Conservation (phyloP, 345 rosid species). For the Pseudoturritis turrita region DNA sequence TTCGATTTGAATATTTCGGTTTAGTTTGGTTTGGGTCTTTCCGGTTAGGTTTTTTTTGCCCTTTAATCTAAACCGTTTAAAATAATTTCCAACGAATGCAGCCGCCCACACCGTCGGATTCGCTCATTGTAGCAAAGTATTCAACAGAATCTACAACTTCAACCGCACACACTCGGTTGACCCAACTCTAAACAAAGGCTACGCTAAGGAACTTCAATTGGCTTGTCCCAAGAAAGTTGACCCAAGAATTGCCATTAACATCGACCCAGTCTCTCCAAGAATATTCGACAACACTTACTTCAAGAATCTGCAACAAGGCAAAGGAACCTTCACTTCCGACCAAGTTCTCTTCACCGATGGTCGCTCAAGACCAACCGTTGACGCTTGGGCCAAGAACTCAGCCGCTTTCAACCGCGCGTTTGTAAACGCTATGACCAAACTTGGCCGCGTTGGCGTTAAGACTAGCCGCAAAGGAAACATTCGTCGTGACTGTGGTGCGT, state of each 20-base stretch:
- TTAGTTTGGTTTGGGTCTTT: too few species aligned
- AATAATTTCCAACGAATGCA: slow-evolving; percentile 13
- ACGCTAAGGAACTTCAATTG: slow-evolving; percentile 47
- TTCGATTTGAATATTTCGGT: too few species aligned
- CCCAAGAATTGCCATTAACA: slow-evolving; percentile 69
- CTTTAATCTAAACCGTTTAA: background rate
- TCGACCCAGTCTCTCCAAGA: slow-evolving; percentile 64
- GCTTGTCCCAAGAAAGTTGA: slow-evolving; percentile 73
- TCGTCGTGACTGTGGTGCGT: slow-evolving; percentile 49
- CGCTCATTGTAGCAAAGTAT: slow-evolving; percentile 59
- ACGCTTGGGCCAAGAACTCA: slow-evolving; percentile 52
- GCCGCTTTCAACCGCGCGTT: slow-evolving; percentile 50
- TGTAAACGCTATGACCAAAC: slow-evolving; percentile 55
- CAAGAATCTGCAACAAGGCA: slow-evolving; percentile 62
- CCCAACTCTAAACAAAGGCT: slow-evolving; percentile 53
- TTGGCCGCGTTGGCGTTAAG: slow-evolving; percentile 76
- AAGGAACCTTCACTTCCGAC: slow-evolving; percentile 78
- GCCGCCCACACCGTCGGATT: slow-evolving; percentile 88
- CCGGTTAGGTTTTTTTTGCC: too few species aligned
- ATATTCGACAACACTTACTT: slow-evolving; percentile 64
- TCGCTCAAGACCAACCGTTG: slow-evolving; percentile 55
- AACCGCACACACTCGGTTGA: slow-evolving; percentile 45
- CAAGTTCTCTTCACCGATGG: slow-evolving; percentile 59
- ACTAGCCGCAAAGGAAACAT: slow-evolving; percentile 52
- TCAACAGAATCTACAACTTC: slow-evolving; percentile 59